phyloP scores from a whole-genome alignment of 768 basidiomycete genomes.

The Tylopilus sp. region DNA sequence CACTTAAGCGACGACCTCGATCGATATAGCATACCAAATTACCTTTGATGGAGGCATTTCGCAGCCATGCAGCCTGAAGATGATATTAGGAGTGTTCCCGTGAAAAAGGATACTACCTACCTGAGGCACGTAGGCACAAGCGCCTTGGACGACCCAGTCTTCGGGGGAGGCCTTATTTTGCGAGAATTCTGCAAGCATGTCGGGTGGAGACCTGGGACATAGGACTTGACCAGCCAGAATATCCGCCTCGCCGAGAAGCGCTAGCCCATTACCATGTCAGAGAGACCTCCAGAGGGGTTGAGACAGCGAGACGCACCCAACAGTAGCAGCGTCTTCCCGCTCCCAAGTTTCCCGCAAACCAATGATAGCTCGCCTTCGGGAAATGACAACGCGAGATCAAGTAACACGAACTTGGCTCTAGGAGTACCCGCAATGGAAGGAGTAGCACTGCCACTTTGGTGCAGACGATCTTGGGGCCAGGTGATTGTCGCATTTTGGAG shows the following conservation, averaged over 20 bases:
- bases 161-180: conserved; percentile 41
- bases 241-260: conserved; percentile 60
- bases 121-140: conserved; percentile 88
- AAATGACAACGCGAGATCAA: conserved; percentile 77
- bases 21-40: not conserved
- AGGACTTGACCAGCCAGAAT: conserved; percentile 74
- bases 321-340: conserved; percentile 85
- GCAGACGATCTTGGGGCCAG: conserved; percentile 78
- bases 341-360: conserved; percentile 86
- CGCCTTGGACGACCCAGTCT: conserved; percentile 73
- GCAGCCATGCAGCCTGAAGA: conserved; percentile 57
- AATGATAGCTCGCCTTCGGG: conserved; percentile 76
- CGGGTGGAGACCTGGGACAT: conserved; percentile 83
- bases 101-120: conserved; percentile 29
- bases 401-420: conserved; percentile 70
- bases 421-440: conserved; percentile 70
- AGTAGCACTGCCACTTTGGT: conserved; percentile 39
- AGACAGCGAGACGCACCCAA: conserved; percentile 39
- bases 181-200: conserved; percentile 63
- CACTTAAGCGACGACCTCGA: conserved; percentile 37
- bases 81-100: conserved; percentile 3
- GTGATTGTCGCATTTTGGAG: conserved; percentile 86
- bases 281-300: not conserved
- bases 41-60: conserved; percentile 56
- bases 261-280: conserved; percentile 32